phyloP scores from a whole-genome alignment of 305 asterid genomes.

The Fraxinus albicans region DNA sequence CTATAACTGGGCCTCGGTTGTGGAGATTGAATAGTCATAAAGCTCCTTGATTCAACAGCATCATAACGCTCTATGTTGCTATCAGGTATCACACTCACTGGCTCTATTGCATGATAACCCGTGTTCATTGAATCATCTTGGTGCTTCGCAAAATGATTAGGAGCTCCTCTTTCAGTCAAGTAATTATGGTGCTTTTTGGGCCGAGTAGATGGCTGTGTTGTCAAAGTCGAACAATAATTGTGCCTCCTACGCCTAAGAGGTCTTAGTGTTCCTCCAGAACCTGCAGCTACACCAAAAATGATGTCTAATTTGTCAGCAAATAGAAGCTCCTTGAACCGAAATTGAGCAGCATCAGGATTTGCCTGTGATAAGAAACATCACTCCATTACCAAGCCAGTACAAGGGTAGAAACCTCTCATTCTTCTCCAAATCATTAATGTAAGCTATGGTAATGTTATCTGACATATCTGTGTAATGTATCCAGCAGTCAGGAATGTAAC shows the following conservation, averaged over 20 bases:
- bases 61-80: slow-evolving; percentile 26
- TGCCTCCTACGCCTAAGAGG: slow-evolving; percentile 12
- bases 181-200: slow-evolving; percentile 15
- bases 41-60: slow-evolving; percentile 34
- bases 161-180: slow-evolving; percentile 13
- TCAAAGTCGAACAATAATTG: slow-evolving; percentile 9
- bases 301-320: slow-evolving; percentile 31
- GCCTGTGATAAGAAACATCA: slow-evolving; percentile 19
- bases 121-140: slow-evolving; percentile 3
- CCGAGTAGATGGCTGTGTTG: slow-evolving; percentile 21
- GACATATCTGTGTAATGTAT: neutral
- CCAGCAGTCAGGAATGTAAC: neutral
- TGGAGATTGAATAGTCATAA: slow-evolving; percentile 30
- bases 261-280: slow-evolving; percentile 14
- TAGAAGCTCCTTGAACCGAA: slow-evolving; percentile 34
- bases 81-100: slow-evolving; percentile 17
- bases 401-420: neutral
- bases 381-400: neutral
- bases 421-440: slow-evolving; percentile 6
- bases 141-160: slow-evolving; percentile 1
- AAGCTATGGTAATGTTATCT: neutral
- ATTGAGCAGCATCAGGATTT: slow-evolving; percentile 40
- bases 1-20: slow-evolving; percentile 21
- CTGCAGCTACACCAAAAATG: slow-evolving; percentile 22
- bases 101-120: slow-evolving; percentile 8